A percentile compares a stretch with the other conserved stretches of the same genome.
Evolutionary conservation across 345 rosid genomes (phyloP).

Genomic region (Brassica nigra): DNA sequence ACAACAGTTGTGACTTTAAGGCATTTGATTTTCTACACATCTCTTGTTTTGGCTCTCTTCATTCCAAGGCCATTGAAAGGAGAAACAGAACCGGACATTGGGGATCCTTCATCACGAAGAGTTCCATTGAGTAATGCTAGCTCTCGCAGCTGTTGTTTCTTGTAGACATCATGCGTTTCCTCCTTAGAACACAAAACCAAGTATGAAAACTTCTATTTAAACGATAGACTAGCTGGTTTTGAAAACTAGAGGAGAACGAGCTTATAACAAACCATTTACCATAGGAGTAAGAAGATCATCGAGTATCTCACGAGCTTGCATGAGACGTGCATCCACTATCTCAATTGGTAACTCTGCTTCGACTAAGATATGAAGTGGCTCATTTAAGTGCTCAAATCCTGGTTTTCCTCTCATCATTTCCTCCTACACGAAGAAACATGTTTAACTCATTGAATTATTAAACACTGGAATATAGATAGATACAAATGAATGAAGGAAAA

Average conservation of each 20-base stretch:
- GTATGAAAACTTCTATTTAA: not conserved
- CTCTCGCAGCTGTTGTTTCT: constrained; percentile 97
- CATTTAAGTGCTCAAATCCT: constrained; percentile 93
- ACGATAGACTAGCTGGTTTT: not conserved
- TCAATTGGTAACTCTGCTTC: constrained; percentile 96
- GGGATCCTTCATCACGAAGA: constrained; percentile 90
- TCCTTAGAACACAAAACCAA: constrained; percentile 49
- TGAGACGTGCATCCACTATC: constrained; percentile 81
- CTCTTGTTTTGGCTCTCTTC: constrained; percentile 97
- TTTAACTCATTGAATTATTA: not conserved
- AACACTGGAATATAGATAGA: not conserved
- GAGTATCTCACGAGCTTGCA: constrained; percentile 94
- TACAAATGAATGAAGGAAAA: constrained; percentile 3
- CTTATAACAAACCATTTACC: constrained; percentile 44
- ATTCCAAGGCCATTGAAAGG: constrained; percentile 90
- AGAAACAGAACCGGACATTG: constrained; percentile 90
- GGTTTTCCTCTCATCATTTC: constrained; percentile 96
- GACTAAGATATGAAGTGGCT: constrained; percentile 89
- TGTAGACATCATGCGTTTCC: constrained; percentile 91
- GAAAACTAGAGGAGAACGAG: not conserved
- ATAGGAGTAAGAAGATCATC: constrained; percentile 90
- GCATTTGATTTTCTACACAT: constrained; percentile 37
- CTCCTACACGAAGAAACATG: constrained; percentile 55
- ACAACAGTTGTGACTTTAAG: not conserved
- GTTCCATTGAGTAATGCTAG: constrained; percentile 93